A percentile compares a stretch with the other conserved stretches of the same genome.
Evolutionary conservation across 2,329 filamentous ascomycete genomes (phyloP).

Genomic region (Cercospora sp.): DNA sequence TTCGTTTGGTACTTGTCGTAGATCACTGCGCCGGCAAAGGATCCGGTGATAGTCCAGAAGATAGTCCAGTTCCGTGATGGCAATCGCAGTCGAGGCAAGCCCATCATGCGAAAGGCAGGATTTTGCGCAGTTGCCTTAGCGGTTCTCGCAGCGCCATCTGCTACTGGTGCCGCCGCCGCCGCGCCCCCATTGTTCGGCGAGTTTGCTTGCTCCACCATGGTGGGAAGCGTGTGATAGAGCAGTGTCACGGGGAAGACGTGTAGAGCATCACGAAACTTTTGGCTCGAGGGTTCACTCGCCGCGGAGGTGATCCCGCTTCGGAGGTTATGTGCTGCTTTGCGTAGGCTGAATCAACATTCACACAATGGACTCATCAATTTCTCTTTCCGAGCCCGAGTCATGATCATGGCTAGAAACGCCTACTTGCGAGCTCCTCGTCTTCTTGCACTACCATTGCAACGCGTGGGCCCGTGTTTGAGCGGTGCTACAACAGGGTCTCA

Average conservation of each 20-base stretch:
- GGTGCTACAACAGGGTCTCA: too few relatives aligned
- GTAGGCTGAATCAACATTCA: not conserved
- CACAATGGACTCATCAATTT: not conserved
- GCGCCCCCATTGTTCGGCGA: not conserved
- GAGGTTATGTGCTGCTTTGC: not conserved
- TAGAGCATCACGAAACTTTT: not conserved
- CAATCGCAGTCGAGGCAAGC: constrained; percentile 77
- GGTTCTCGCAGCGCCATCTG: constrained; percentile 6
- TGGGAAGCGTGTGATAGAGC: not conserved
- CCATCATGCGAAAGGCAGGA: constrained; percentile 72
- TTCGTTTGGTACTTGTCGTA: constrained; percentile 94
- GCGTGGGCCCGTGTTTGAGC: too few relatives aligned
- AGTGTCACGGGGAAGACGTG: not conserved
- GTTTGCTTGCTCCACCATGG: constrained; percentile 3
- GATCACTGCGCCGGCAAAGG: constrained; percentile 76
- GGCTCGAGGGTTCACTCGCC: not conserved
- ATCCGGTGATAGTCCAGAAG: constrained; percentile 76
- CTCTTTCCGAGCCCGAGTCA: not conserved
- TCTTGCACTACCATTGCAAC: not conserved
- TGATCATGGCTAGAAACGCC: not conserved
- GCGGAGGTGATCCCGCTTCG: not conserved
- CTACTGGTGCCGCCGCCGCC: not conserved
- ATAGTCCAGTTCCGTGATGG: constrained; percentile 98
- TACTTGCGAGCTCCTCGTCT: not conserved
- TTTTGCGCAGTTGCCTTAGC: constrained; percentile 51